Evolutionary conservation across 805 yeast genomes (phyloP).

Genomic region (Spathaspora boniae): DNA sequence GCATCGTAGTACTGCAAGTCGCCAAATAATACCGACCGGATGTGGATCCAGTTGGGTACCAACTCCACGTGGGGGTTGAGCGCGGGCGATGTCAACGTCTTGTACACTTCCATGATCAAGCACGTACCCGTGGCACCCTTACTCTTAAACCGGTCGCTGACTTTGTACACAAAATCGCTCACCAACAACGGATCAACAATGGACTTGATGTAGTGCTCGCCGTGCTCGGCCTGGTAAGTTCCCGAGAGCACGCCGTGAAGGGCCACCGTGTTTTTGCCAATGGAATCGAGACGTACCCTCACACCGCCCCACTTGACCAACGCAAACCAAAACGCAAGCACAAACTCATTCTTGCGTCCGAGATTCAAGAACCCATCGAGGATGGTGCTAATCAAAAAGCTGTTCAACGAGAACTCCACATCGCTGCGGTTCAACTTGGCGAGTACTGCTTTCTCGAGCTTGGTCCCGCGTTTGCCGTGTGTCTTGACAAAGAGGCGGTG

Average conservation of each 20-base stretch:
- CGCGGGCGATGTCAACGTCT: conserved; percentile 16
- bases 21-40: conserved; percentile 23
- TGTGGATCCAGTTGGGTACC: conserved; percentile 14
- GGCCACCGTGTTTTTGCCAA: conserved; percentile 1
- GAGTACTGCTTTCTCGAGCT: neutral
- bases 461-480: conserved; percentile 3
- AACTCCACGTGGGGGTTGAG: conserved; percentile 25
- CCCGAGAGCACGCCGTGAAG: conserved; percentile 2
- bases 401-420: conserved; percentile 26
- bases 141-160: conserved; percentile 21
- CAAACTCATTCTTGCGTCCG: conserved; percentile 29
- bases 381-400: conserved; percentile 26
- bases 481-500: conserved; percentile 14
- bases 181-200: conserved; percentile 26
- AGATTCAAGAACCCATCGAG: conserved; percentile 29
- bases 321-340: conserved; percentile 29
- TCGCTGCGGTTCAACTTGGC: conserved; percentile 5
- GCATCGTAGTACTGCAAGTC: conserved; percentile 14
- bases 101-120: conserved; percentile 25
- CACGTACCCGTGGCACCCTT: conserved; percentile 17
- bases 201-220: neutral
- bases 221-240: conserved; percentile 9
- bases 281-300: neutral
- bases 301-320: conserved; percentile 29
- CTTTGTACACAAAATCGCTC: conserved; percentile 32